Evolutionary conservation across 2,329 filamentous ascomycete genomes (phyloP), one percentile per base, ranked within the genome.

Genomic region (Conoideocrella luteorostrata): DNA sequence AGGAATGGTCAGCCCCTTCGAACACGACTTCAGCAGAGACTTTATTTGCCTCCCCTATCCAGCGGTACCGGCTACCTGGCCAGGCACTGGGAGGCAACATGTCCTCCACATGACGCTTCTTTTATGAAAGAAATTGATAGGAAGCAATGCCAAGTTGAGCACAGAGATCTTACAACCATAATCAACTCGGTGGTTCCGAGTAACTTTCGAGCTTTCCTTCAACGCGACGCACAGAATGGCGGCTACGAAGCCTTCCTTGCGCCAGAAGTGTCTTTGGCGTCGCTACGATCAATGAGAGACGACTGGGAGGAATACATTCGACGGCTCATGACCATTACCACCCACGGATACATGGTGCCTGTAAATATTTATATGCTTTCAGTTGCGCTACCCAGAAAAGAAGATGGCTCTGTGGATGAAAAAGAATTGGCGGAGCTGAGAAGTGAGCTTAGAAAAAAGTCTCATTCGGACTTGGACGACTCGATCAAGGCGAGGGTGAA

Each of bases 1-100:
- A 67, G 63, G 13, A 74, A 75, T 52, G 73, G 73, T 60, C 75
- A 76, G 51, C 59, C 75, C 13, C 56, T 75, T n/a, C 66, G 73
- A 4, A 70, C 74, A 51, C 68, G 63, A 48, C 58, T 77, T 4
- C 66, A 63, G 1, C 64, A 74, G 39, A 64, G 72, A 4, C 54
- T 76, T 13, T 51, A 55, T 7, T 51, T 76, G 10, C 58, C 64
- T 0, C 55, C 62, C 7, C 51, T 73, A 11, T 67, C 65, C 0
- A 69, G 74, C 29, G 53, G 59, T 4, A 69, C 63, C 4, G 60
- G 61, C 4, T 61, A 66, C 35, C 54, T 63, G 1, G 55, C 62
- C 13, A 61, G 68, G 11, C 70, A 75, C 47, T 72, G 62, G 52
- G 65, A 73, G 45, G 72, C 68, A 1, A 50, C 53, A 7, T 74